Evolutionary conservation across 2,329 filamentous ascomycete species (phyloP).

Genomic region (Teratosphaeria gauchensis): DNA sequence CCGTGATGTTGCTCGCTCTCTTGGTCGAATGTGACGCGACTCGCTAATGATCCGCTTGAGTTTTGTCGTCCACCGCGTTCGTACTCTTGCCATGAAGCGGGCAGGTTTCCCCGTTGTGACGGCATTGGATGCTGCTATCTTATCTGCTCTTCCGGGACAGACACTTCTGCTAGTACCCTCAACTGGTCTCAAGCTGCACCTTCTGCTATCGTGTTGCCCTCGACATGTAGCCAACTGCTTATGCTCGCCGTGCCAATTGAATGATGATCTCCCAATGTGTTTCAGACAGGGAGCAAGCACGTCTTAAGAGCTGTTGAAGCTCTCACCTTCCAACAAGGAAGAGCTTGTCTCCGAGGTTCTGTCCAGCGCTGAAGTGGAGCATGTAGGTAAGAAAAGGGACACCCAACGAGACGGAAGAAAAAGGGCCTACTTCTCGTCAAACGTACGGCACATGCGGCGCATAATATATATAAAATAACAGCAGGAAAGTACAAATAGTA

Average conservation of each 20-base stretch:
- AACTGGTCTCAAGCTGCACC: neutral
- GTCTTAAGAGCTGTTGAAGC: constrained; percentile 10
- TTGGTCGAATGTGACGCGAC: constrained; percentile 20
- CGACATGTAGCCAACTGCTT: neutral
- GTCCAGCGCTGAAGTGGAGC: neutral
- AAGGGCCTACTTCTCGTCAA: too few relatives aligned
- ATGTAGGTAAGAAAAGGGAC: neutral
- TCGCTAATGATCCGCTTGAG: constrained; percentile 30
- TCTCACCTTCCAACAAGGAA: constrained; percentile 3
- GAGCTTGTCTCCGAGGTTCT: neutral
- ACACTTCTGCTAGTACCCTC: neutral
- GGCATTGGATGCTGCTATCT: constrained; percentile 15
- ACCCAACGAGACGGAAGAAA: too few relatives aligned
- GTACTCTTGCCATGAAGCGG: constrained; percentile 38
- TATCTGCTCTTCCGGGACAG: neutral
- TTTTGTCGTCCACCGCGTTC: constrained; percentile 31
- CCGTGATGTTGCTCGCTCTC: constrained; percentile 16
- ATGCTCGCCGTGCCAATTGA: too few relatives aligned
- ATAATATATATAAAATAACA: too few relatives aligned
- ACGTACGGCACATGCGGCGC: too few relatives aligned
- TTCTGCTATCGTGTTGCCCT: neutral
- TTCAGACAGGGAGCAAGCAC: too few relatives aligned
- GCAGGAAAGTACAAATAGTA: too few relatives aligned
- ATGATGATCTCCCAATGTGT: too few relatives aligned
- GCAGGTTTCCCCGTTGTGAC: constrained; percentile 22